These are phyloP conservation scores for Venturia oleaginea DNA, from an alignment of 2,329 filamentous ascomycete species.

Conservation along the genomic window DNA sequence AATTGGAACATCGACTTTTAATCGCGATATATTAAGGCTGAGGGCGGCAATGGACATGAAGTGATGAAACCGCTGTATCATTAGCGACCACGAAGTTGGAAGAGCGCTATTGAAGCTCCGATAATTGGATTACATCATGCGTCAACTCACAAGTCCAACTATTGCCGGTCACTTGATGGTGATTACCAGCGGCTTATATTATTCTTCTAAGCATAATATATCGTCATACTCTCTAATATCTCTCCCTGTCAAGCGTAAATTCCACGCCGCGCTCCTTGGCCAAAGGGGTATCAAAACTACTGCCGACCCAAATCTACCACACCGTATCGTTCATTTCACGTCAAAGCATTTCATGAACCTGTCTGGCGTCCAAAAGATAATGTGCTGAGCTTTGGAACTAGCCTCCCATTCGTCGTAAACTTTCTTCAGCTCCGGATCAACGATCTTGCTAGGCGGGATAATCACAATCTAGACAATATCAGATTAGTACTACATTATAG, in stretches of 20 bases:
- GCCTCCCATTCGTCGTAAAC: slow-evolving; percentile 2
- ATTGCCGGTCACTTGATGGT: too few species aligned
- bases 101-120: too few species aligned
- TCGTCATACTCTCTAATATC: background rate
- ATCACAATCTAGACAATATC: background rate
- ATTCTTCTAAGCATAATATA: too few species aligned
- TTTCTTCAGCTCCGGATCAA: background rate
- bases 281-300: background rate
- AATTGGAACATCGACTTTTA: too few species aligned
- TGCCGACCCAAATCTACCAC: background rate
- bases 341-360: background rate
- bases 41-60: too few species aligned
- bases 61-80: too few species aligned
- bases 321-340: background rate
- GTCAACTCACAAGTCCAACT: too few species aligned
- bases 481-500: background rate
- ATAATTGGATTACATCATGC: too few species aligned
- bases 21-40: too few species aligned
- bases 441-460: background rate
- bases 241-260: background rate
- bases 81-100: too few species aligned
- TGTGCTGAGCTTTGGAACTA: slow-evolving; percentile 4
- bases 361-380: background rate
- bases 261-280: background rate
- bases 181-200: too few species aligned